phyloP scores from a whole-genome alignment of 495 filamentous ascomycete genomes.

The Chaetomium fimeti region DNA sequence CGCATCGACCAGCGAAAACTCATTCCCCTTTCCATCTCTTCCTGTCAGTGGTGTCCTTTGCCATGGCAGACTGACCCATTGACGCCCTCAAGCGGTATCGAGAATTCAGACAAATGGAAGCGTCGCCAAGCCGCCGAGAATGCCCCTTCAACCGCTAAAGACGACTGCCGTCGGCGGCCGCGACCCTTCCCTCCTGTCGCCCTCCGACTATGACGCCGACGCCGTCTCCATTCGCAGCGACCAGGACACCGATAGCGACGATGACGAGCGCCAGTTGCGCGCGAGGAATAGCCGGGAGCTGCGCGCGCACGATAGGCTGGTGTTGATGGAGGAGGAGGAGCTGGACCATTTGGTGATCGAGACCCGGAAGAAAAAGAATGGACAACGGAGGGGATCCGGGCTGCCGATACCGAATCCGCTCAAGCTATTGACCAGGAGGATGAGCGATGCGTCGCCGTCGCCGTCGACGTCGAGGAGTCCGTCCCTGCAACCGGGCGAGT shows the following conservation, averaged over 20 bases:
- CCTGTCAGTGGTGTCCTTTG: neutral
- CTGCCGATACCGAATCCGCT: constrained; percentile 50
- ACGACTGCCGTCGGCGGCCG: constrained; percentile 27
- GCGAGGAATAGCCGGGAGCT: constrained; percentile 70
- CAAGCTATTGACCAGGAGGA: constrained; percentile 37
- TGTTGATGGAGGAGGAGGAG: constrained; percentile 86
- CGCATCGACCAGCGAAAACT: neutral
- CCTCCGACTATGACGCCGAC: constrained; percentile 65
- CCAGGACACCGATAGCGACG: constrained; percentile 74
- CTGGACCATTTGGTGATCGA: constrained; percentile 69
- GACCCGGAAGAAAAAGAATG: constrained; percentile 48
- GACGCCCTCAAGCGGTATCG: neutral
- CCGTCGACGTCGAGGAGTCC: constrained; percentile 39
- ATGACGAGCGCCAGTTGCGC: constrained; percentile 63
- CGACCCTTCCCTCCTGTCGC: constrained; percentile 56
- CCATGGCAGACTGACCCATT: constrained; percentile 16
- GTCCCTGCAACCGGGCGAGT: constrained; percentile 28
- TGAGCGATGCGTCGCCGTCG: constrained; percentile 34
- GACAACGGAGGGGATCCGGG: constrained; percentile 49
- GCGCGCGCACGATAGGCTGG: constrained; percentile 66
- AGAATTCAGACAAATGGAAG: neutral
- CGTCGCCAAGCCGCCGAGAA: constrained; percentile 4
- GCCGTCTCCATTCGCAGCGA: constrained; percentile 65
- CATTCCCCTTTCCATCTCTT: neutral
- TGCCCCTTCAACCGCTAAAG: constrained; percentile 34